These are phyloP conservation scores for Colletotrichum salicis DNA, from an alignment of 2,329 filamentous ascomycete genomes.

Conservation along the genomic window DNA sequence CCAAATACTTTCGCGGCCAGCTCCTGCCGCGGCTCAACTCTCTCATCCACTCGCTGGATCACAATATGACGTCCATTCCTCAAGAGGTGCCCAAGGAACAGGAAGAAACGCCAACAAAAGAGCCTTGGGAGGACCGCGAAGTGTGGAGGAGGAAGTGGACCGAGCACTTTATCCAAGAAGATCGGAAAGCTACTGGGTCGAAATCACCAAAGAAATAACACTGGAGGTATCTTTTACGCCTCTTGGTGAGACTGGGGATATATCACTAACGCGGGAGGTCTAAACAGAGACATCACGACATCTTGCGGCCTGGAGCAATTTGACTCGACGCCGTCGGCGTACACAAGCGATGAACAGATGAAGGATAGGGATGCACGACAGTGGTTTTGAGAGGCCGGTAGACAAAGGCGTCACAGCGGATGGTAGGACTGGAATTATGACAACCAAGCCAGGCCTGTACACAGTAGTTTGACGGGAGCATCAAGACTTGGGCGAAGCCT, in stretches of 20 bases:
- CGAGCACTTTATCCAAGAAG: slow-evolving; percentile 28
- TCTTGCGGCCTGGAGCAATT: background rate
- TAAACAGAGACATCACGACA: background rate
- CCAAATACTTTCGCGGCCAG: slow-evolving; percentile 29
- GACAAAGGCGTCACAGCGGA: slow-evolving; percentile 12
- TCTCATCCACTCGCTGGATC: slow-evolving; percentile 33
- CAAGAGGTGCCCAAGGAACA: slow-evolving; percentile 31
- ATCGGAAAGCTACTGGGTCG: slow-evolving; percentile 24
- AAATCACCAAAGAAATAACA: slow-evolving; percentile 27
- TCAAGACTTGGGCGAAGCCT: background rate
- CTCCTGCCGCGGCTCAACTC: slow-evolving; percentile 31
- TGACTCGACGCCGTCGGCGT: too few relatives aligned
- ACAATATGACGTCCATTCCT: slow-evolving; percentile 35
- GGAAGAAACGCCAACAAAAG: slow-evolving; percentile 27
- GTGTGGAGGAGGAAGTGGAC: slow-evolving; percentile 35
- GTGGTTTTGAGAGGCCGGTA: background rate
- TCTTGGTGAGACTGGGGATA: background rate
- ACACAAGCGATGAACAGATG: background rate
- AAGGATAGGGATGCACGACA: background rate
- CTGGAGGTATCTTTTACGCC: background rate
- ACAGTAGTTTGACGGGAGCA: slow-evolving; percentile 10
- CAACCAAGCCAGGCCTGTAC: background rate
- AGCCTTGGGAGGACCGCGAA: slow-evolving; percentile 34
- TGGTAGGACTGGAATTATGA: slow-evolving; percentile 10
- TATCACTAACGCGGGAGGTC: background rate